phyloP scores from a whole-genome alignment of 345 rosid genomes.

The Eucalyptus cloeziana region DNA sequence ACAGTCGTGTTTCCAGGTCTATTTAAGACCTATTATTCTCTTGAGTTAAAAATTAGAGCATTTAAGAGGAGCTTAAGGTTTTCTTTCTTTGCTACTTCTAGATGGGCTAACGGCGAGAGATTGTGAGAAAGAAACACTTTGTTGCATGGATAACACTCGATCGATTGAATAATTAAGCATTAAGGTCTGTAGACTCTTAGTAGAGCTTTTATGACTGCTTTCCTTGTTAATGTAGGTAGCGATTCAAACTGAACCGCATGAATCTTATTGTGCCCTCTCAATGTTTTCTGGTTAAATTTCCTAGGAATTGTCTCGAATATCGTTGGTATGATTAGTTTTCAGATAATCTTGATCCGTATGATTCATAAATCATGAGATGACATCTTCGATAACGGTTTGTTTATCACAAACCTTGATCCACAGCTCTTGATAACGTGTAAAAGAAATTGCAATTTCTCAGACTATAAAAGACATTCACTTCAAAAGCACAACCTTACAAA shows the following conservation, averaged over 20 bases:
- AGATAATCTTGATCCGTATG: not conserved
- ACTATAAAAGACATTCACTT: not conserved
- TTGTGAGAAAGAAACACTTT: too few species aligned
- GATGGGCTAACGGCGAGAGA: too few species aligned
- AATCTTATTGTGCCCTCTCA: not conserved
- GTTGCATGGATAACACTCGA: not conserved
- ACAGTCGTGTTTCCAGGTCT: not conserved
- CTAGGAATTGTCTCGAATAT: not conserved
- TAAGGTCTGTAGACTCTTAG: not conserved
- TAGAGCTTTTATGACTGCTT: not conserved
- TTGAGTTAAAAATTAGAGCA: not conserved
- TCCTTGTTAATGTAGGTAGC: not conserved
- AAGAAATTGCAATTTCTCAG: not conserved
- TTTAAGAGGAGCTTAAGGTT: not conserved
- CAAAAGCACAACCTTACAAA: not conserved
- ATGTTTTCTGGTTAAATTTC: not conserved
- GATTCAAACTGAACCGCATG: not conserved
- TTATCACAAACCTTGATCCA: not conserved
- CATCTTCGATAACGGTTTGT: not conserved
- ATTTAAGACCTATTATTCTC: not conserved
- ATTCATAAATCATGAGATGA: not conserved
- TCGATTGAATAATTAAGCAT: not conserved
- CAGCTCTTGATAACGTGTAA: not conserved
- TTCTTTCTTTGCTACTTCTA: not conserved
- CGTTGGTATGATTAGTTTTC: not conserved